phyloP scores from a whole-genome alignment of 1,139 yeast species.

The Hyphopichia fennica region DNA sequence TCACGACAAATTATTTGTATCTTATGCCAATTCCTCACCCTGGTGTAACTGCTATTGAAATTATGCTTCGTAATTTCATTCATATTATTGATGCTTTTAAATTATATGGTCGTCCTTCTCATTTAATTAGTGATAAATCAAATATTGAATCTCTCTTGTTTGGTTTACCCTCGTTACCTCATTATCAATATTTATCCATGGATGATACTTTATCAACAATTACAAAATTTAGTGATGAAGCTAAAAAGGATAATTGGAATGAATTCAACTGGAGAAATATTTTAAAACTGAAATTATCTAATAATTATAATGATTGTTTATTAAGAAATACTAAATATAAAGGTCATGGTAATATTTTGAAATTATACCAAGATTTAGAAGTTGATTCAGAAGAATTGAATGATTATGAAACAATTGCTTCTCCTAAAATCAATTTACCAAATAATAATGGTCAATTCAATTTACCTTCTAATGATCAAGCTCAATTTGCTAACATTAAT shows the following conservation, averaged over 20 bases:
- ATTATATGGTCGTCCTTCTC: slow-evolving; percentile 56
- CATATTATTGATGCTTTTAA: slow-evolving; percentile 55
- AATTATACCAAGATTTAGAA: slow-evolving; percentile 31
- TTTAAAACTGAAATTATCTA: slow-evolving; percentile 28
- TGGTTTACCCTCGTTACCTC: slow-evolving; percentile 59
- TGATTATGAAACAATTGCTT: slow-evolving; percentile 11
- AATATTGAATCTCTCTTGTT: slow-evolving; percentile 49
- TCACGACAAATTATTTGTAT: slow-evolving; percentile 38
- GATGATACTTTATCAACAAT: slow-evolving; percentile 39
- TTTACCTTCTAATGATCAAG: neutral
- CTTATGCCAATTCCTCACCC: slow-evolving; percentile 58
- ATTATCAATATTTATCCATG: slow-evolving; percentile 47
- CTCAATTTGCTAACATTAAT: neutral
- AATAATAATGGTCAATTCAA: neutral
- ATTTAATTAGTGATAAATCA: slow-evolving; percentile 46
- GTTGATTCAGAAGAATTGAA: slow-evolving; percentile 12
- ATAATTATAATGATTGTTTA: neutral
- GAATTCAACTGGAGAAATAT: slow-evolving; percentile 40
- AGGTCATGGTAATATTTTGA: slow-evolving; percentile 35
- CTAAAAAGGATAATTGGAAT: slow-evolving; percentile 36
- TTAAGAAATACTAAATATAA: slow-evolving; percentile 15
- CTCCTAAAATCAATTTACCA: slow-evolving; percentile 17
- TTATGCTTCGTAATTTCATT: slow-evolving; percentile 54
- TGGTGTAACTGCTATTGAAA: slow-evolving; percentile 56
- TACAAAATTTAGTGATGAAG: slow-evolving; percentile 25